Evolutionary conservation across 805 yeast species (phyloP), one percentile per base, ranked within the genome.

Genomic region (Candida ipomoeae): DNA sequence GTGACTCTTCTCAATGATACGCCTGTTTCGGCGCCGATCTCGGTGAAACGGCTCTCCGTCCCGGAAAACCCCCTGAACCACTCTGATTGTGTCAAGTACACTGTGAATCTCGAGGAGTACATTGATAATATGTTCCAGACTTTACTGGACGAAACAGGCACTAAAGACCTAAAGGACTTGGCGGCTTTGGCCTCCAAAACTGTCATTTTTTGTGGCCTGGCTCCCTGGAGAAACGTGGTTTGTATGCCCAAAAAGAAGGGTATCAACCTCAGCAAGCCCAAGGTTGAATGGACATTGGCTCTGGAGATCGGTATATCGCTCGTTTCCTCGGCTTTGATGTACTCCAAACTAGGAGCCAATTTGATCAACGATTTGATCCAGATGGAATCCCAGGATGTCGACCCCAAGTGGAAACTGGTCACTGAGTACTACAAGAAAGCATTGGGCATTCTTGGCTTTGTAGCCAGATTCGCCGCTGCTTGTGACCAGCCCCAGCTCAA

Each of bases 381-480:
- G 18, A 41, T 42, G 11, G 58, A 58, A 8, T 42, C 55, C 14
- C 50, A 35, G 1, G 64, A 61, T 13, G 40, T 44, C 26, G 62
- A 60, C 43, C 63, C 59, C 40, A 66, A 66, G 48, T 73, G 78
- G 78, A 69, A 66, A 40, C 69, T 62, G 53, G 73, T 68, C 11
- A 57, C 61, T 3, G 59, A 53, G 14, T 60, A 62, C 54, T 71
- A 69, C 55, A 70, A 68, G 46, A 65, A 59, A 39, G 62, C 74
- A 1, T 54, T 65, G 8, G 67, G 70, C 11, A 63, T 58, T 36
- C 45, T 59, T 14, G 37, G 48, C 15, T 70, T 66, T 52, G 74
- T 70, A 6, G 41, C 54, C 6, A 44, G 44, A 3, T 44, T 59
- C 40, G 20, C 14, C 13, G 51, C 46, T 4, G 18, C 36, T 8